Evolutionary conservation across 78 protist genomes (phyloP).

Genomic region (Parvularia atlantis): DNA sequence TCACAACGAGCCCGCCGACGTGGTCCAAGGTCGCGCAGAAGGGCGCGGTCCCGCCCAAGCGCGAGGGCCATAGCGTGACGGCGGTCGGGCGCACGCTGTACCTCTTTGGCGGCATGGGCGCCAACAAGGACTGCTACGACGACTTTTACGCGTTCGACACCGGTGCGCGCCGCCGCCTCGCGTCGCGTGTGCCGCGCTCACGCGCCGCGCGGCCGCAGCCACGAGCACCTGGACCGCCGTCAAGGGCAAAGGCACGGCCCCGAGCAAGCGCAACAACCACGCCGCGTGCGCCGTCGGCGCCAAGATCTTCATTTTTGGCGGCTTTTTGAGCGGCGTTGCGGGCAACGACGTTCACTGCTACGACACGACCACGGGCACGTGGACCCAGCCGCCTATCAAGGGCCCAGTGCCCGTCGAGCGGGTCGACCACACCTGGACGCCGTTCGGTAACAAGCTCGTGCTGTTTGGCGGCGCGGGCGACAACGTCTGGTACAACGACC

Average conservation of each 20-base stretch:
- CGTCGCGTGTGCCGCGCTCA: no score
- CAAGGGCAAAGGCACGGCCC: neutral
- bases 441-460: neutral
- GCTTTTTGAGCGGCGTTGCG: neutral
- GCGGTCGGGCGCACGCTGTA: neutral
- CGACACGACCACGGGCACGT: neutral
- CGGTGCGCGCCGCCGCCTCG: neutral
- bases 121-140: neutral
- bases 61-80: neutral
- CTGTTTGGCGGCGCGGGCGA: neutral
- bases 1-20: no score
- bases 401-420: neutral
- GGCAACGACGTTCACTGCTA: neutral
- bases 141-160: neutral
- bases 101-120: neutral
- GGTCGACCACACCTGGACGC: neutral
- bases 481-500: neutral
- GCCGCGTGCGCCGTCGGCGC: neutral
- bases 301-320: neutral
- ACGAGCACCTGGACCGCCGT: neutral
- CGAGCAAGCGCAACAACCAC: neutral
- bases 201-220: neutral
- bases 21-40: neutral
- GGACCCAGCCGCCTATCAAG: neutral
- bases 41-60: neutral